Base-by-base conservation (phyloP, 2,329 filamentous ascomycete genomes). In the Aspergillus floridensis region DNA sequence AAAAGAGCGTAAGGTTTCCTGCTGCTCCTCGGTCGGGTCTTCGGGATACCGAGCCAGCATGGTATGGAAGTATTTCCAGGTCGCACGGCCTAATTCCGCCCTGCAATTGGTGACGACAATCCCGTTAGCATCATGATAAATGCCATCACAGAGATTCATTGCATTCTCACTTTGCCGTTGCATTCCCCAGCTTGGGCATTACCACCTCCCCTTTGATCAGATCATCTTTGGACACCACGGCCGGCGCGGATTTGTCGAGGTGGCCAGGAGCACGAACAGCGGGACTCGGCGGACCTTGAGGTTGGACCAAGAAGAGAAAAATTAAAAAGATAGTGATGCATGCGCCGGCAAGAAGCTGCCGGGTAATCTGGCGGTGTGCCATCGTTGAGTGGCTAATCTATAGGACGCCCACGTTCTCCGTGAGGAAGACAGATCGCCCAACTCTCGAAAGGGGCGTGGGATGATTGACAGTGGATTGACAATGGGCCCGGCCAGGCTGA, bases 11-110 rank as follows among this genome's bases (percentile, higher is more conserved):
- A 88, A 70, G 4, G 86, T 83, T 53, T 82, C 78, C 66, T 83
- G 82, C 70, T 88, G 85, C 57, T 88, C 86, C 22, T 77, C 72
- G 0, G 82, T 84, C 2, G 86, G 86, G 60, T 83, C 81, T 67
- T 88, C 85, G 12, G 86, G 86, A 69, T 87, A 88, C 64, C 85
- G 81, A 56, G 84, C 85, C 78, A 88, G 86, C 60, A 86, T 86
- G 19, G 86, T 88, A 71, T 88, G 86, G 64, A 88, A 80, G 63
- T 87, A 80, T 68, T 87, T 86, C 86, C 86, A 88, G 38, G 85
- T 82, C 58, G 86, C 84, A 62, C 86, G 82, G 62, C 86, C 86
- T 29, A 88, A 78, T 73, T 88, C 86, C 61, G 84, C 86, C 74
- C 82, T 84, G 59, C 52, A 52, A 44, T 59, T 56, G 19, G n/a